Percentiles rank a stretch among this genome's conserved stretches.
These are phyloP conservation scores for Mollisiaceae sp. DNA, from an alignment of 2,329 filamentous ascomycete species.

Conservation along the genomic window DNA sequence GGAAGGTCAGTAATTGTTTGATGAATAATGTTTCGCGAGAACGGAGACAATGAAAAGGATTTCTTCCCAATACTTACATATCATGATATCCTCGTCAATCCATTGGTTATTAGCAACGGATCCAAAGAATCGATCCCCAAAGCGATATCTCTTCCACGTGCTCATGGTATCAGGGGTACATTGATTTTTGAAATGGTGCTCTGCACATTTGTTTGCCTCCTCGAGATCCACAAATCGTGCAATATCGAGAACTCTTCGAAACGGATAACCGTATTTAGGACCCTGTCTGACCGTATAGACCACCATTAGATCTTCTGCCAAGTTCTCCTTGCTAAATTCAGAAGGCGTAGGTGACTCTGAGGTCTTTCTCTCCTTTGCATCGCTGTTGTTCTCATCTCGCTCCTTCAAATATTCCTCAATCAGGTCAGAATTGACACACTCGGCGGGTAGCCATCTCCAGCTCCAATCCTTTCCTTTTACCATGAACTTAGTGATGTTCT, in stretches of 20 bases:
- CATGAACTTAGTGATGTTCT: not conserved
- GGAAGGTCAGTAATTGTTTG: no score
- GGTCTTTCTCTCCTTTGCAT: not conserved
- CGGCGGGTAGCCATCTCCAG: not conserved
- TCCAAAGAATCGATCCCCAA: not conserved
- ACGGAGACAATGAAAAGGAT: no score
- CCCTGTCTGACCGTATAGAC: not conserved
- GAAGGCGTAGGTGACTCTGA: not conserved
- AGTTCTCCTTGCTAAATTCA: not conserved
- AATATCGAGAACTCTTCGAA: not conserved
- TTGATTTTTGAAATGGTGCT: not conserved
- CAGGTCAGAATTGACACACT: not conserved
- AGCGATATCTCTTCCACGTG: not conserved
- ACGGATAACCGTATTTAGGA: not conserved
- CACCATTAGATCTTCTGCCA: not conserved
- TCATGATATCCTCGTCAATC: not conserved
- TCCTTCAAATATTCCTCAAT: not conserved
- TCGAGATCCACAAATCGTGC: not conserved
- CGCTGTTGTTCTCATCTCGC: not conserved
- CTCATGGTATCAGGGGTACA: not conserved
- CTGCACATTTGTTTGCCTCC: not conserved
- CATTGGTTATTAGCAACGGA: not conserved
- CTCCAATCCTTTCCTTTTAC: not conserved
- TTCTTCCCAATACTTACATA: not conserved
- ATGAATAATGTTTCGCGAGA: no score